A percentile compares a stretch with the other conserved stretches of the same genome.
Evolutionary conservation across 2,329 filamentous ascomycete species (phyloP).

Genomic region (Colletotrichum navitas): DNA sequence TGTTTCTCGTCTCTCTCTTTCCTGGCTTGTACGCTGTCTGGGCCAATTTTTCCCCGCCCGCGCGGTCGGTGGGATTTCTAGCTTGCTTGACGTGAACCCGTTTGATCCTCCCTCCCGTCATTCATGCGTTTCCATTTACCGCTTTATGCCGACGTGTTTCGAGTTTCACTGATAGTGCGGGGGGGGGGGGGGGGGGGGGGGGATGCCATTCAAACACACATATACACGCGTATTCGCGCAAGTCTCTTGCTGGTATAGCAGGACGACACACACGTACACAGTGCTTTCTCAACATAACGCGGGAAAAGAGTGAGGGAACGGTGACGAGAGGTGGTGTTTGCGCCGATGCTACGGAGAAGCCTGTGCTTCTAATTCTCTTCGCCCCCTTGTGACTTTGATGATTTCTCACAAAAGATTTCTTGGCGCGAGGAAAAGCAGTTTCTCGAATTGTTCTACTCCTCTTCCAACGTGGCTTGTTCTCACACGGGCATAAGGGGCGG

Average conservation of each 20-base stretch:
- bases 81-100: neutral
- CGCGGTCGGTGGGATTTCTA: slow-evolving; percentile 10
- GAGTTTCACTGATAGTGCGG: slow-evolving; percentile 18
- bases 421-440: neutral
- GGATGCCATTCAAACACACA: neutral
- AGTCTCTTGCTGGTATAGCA: neutral
- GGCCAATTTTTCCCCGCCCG: neutral
- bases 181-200: neutral
- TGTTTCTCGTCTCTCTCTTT: neutral
- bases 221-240: neutral
- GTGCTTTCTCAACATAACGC: neutral
- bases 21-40: neutral
- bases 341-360: neutral
- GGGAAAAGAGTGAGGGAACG: neutral
- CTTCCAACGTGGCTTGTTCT: neutral
- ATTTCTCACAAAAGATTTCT: neutral
- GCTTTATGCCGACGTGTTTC: slow-evolving; percentile 12
- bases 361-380: neutral
- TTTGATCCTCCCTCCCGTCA: neutral
- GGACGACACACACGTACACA: neutral
- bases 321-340: neutral
- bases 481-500: neutral
- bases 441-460: neutral
- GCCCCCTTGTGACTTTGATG: neutral
- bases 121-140: slow-evolving; percentile 10